Evolutionary conservation across 2,329 filamentous ascomycete species (phyloP).

Genomic region (Byssothecium circinans): DNA sequence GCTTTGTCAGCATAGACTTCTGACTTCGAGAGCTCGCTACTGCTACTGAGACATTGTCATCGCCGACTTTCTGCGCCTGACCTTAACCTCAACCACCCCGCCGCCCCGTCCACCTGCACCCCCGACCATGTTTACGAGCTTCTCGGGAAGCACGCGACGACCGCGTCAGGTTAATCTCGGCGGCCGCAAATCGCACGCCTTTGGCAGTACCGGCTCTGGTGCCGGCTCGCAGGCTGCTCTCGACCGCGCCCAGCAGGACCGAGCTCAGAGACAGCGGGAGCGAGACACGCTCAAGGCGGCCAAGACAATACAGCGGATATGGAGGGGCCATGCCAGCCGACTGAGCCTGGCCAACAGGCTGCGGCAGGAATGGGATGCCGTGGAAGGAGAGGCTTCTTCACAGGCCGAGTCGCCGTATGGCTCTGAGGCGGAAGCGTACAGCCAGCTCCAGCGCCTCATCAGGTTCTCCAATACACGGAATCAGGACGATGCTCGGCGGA

Average conservation of each 20-base stretch:
- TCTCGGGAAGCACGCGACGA: constrained; percentile 83
- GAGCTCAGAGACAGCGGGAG: constrained; percentile 77
- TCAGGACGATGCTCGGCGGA: constrained; percentile 43
- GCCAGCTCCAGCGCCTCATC: constrained; percentile 47
- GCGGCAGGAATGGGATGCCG: constrained; percentile 37
- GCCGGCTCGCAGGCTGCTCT: constrained; percentile 75
- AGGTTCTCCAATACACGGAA: constrained; percentile 46
- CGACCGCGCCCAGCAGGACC: constrained; percentile 83
- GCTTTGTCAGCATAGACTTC: too few species aligned
- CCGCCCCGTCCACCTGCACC: background rate
- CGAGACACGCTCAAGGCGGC: constrained; percentile 74
- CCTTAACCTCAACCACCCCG: background rate
- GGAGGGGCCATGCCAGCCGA: constrained; percentile 75
- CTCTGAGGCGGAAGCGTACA: constrained; percentile 43
- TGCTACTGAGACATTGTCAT: background rate
- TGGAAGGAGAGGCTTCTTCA: constrained; percentile 21
- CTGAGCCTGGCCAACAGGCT: constrained; percentile 59
- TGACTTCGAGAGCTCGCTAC: too few species aligned
- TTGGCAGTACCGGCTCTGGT: constrained; percentile 61
- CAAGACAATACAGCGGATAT: constrained; percentile 73
- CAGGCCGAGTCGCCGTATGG: constrained; percentile 30
- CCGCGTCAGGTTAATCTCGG: constrained; percentile 93
- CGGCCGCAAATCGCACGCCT: constrained; percentile 79
- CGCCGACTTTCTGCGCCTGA: background rate
- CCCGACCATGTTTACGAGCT: constrained; percentile 78